These are phyloP conservation scores for Yamadazyma diddensiae DNA, from an alignment of 1,139 yeast species.

Conservation along the genomic window DNA sequence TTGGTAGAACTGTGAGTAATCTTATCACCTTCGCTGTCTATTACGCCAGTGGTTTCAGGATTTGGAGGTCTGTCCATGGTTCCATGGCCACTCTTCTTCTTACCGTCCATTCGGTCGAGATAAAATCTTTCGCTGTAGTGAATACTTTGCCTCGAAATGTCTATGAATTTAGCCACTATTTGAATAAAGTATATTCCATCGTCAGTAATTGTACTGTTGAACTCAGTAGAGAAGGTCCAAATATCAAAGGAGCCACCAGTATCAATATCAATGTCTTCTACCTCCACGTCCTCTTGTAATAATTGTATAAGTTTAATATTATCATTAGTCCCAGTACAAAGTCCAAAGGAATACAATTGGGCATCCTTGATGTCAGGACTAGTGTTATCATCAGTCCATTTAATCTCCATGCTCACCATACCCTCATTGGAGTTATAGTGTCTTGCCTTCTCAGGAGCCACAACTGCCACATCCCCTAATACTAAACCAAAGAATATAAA, in stretches of 20 bases:
- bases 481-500: background rate
- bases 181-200: constrained; percentile 16
- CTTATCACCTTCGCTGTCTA: constrained; percentile 15
- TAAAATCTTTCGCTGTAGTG: constrained; percentile 29
- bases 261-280: background rate
- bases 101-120: constrained; percentile 21
- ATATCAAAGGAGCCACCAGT: background rate
- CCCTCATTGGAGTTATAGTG: constrained; percentile 4
- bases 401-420: constrained; percentile 5
- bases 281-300: constrained; percentile 1
- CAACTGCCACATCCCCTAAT: constrained; percentile 7
- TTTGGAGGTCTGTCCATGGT: constrained; percentile 37
- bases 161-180: constrained; percentile 7
- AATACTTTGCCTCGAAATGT: constrained; percentile 13
- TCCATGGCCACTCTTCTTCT: constrained; percentile 7
- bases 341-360: constrained; percentile 7
- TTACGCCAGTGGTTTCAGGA: constrained; percentile 20
- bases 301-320: constrained; percentile 8
- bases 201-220: constrained; percentile 4
- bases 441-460: constrained; percentile 7
- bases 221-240: constrained; percentile 7
- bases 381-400: constrained; percentile 10
- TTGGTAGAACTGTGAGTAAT: constrained; percentile 6
- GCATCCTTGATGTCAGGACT: constrained; percentile 7
- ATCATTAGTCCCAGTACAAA: constrained; percentile 14